Evolutionary conservation across 2,329 filamentous ascomycete species (phyloP).

Genomic region (Thielaviopsis musarum): DNA sequence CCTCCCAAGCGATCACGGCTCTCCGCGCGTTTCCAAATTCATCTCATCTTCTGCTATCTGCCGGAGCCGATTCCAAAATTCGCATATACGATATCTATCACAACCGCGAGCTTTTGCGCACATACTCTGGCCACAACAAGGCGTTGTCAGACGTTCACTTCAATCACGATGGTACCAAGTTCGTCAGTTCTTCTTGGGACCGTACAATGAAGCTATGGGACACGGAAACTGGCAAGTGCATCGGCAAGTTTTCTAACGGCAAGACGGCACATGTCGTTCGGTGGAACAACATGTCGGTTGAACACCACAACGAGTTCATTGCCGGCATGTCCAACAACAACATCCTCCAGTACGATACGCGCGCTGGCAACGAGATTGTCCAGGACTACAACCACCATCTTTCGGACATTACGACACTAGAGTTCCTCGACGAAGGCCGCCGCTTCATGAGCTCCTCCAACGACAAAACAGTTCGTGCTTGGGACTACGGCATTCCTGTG

Average conservation of each 20-base stretch:
- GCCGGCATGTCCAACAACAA: conserved; percentile 98
- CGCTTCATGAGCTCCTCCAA: conserved; percentile 97
- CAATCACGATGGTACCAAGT: conserved; percentile 64
- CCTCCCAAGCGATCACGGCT: conserved; percentile 70
- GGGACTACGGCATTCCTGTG: conserved; percentile 97
- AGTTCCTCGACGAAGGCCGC: conserved; percentile 84
- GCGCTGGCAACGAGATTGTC: conserved; percentile 58
- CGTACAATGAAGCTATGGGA: conserved; percentile 97
- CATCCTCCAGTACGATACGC: conserved; percentile 90
- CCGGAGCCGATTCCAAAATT: conserved; percentile 77
- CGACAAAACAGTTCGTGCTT: conserved; percentile 87
- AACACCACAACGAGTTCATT: conserved; percentile 74
- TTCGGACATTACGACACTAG: conserved; percentile 94
- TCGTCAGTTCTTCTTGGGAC: conserved; percentile 85
- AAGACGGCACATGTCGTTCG: conserved; percentile 90
- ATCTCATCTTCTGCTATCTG: conserved; percentile 76
- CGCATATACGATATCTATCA: conserved; percentile 95
- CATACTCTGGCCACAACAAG: conserved; percentile 83
- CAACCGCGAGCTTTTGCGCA: conserved; percentile 69
- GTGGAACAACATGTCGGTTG: conserved; percentile 77
- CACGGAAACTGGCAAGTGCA: conserved; percentile 79
- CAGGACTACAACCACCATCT: conserved; percentile 98
- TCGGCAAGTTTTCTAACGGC: conserved; percentile 78
- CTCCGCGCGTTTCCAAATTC: conserved; percentile 78
- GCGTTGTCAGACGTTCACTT: conserved; percentile 82